These are phyloP conservation scores for Croton laevigatus DNA, from an alignment of 441 rosid species.

Conservation along the genomic window DNA sequence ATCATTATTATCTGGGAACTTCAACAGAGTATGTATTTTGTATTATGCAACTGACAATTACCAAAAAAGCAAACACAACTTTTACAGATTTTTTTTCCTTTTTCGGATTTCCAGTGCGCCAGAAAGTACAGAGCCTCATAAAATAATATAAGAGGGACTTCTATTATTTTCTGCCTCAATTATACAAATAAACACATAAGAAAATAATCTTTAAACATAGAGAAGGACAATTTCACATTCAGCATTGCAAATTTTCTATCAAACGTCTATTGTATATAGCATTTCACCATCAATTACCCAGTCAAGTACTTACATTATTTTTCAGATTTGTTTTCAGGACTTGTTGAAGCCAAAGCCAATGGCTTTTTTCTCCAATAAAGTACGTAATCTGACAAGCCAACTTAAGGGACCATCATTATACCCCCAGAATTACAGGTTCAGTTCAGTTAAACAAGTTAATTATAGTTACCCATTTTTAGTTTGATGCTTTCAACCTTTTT, in stretches of 20 bases:
- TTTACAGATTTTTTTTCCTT: conserved; percentile 5
- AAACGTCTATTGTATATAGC: no score
- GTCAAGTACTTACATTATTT: not conserved
- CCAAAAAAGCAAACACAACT: conserved; percentile 10
- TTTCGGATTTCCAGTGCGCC: not conserved
- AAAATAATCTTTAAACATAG: not conserved
- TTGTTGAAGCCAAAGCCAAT: not conserved
- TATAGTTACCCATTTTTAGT: not conserved
- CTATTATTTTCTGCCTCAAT: not conserved
- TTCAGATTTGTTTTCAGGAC: not conserved
- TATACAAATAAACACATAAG: not conserved
- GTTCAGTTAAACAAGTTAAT: not conserved
- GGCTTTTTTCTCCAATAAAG: not conserved
- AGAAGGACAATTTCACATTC: no score
- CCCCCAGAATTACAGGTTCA: not conserved
- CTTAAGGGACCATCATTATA: not conserved
- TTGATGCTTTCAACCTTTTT: not conserved
- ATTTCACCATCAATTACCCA: no score
- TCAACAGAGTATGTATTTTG: not conserved
- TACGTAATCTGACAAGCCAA: not conserved
- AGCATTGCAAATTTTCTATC: no score
- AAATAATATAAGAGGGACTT: not conserved
- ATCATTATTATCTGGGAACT: not conserved
- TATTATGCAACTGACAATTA: conserved; percentile 15
- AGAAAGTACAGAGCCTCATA: not conserved